Conservation (phyloP, 2,329 filamentous ascomycete species). For the Aquanectria penicillioides region DNA sequence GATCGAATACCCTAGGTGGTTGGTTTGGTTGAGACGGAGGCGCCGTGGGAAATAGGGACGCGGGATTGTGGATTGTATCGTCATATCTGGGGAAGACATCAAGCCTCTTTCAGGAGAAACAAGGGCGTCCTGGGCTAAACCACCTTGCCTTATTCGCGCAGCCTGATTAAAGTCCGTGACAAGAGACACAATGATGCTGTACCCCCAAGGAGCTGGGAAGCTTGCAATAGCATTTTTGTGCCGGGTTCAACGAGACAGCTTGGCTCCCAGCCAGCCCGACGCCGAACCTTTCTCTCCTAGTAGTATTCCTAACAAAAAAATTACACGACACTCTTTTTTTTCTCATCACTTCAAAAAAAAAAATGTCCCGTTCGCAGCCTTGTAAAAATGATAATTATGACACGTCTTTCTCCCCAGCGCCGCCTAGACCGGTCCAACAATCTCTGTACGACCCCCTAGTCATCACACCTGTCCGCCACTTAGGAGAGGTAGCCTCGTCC, state of each 20-base stretch:
- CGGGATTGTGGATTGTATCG: slow-evolving; percentile 13
- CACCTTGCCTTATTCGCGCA: neutral
- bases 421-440: slow-evolving; percentile 27
- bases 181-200: slow-evolving; percentile 5
- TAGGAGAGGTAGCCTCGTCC: slow-evolving; percentile 73
- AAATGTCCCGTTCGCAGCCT: slow-evolving; percentile 28
- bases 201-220: slow-evolving; percentile 6
- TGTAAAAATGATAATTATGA: slow-evolving; percentile 42
- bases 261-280: slow-evolving; percentile 38
- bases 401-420: slow-evolving; percentile 38
- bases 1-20: slow-evolving; percentile 4
- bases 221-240: slow-evolving; percentile 24
- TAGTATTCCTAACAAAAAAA: slow-evolving; percentile 38
- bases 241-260: slow-evolving; percentile 32
- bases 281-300: slow-evolving; percentile 26
- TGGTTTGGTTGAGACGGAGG: slow-evolving; percentile 7
- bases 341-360: slow-evolving; percentile 16
- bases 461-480: slow-evolving; percentile 39
- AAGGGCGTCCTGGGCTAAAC: neutral
- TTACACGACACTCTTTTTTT: slow-evolving; percentile 36
- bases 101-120: neutral
- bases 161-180: neutral
- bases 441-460: slow-evolving; percentile 12
- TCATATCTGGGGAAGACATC: slow-evolving; percentile 19
- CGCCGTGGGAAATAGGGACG: slow-evolving; percentile 6